A percentile compares a stretch with the other conserved stretches of the same genome.
Evolutionary conservation across 495 filamentous ascomycete genomes (phyloP).

Genomic region (Chaetomium cochliodes): DNA sequence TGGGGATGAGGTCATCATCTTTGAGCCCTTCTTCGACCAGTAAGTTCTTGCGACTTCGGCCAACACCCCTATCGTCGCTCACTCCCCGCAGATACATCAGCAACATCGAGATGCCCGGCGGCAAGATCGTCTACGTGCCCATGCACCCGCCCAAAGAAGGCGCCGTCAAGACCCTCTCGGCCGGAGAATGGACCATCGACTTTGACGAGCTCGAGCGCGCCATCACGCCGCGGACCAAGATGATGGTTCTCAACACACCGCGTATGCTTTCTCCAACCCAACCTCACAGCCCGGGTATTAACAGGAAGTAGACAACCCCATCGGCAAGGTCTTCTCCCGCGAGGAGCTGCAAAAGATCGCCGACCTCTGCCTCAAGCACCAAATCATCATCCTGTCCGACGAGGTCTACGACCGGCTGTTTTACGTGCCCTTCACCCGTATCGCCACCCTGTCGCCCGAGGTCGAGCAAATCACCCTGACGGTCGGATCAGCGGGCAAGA

Average conservation of each 20-base stretch:
- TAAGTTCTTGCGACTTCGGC: conserved; percentile 41
- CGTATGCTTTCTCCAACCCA: conserved; percentile 41
- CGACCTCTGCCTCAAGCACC: conserved; percentile 85
- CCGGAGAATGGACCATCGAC: conserved; percentile 85
- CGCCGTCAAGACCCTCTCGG: conserved; percentile 71
- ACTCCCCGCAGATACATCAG: conserved; percentile 66
- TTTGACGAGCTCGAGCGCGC: conserved; percentile 76
- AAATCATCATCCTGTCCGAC: conserved; percentile 93
- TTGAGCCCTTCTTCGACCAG: conserved; percentile 99
- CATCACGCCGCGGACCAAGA: conserved; percentile 84
- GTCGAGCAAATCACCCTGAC: conserved; percentile 84
- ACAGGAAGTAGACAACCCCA: conserved; percentile 70
- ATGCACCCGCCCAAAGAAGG: conserved; percentile 88
- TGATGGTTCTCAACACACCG: conserved; percentile 84
- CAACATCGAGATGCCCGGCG: conserved; percentile 97
- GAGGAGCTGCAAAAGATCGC: conserved; percentile 83
- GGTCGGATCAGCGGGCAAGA: conserved; percentile 93
- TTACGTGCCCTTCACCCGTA: conserved; percentile 91
- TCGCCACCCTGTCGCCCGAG: conserved; percentile 84
- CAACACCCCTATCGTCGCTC: background rate
- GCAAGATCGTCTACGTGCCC: conserved; percentile 89
- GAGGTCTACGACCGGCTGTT: conserved; percentile 95
- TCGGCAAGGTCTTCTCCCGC: conserved; percentile 89
- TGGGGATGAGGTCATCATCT: conserved; percentile 94
- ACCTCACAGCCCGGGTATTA: conserved; percentile 34